A percentile compares a stretch with the other conserved stretches of the same genome.
These are phyloP conservation scores for Perilla frutescens DNA, from an alignment of 257 asterid species.

Conservation along the genomic window DNA sequence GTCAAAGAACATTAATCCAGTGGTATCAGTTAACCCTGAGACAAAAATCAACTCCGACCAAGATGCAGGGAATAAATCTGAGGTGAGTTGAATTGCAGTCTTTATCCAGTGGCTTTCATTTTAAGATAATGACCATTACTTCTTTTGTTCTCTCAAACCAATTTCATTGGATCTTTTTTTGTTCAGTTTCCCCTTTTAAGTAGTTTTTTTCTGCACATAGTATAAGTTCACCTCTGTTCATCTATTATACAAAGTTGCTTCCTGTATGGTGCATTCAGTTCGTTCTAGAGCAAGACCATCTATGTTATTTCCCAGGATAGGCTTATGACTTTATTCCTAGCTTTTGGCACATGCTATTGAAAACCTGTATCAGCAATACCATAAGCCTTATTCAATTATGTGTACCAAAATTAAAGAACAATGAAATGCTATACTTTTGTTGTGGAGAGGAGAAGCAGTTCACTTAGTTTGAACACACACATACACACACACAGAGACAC, in stretches of 20 bases:
- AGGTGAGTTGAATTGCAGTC: conserved; percentile 46
- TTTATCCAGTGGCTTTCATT: conserved; percentile 8
- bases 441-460: too few species aligned
- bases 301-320: background rate
- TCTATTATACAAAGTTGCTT: background rate
- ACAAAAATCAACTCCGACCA: conserved; percentile 17
- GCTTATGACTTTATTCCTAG: background rate
- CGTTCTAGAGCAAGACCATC: background rate
- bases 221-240: too few species aligned
- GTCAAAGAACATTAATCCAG: conserved; percentile 9
- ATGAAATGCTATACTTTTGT: too few species aligned
- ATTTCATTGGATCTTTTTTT: background rate
- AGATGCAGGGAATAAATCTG: conserved; percentile 35
- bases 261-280: background rate
- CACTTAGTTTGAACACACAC: too few species aligned
- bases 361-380: background rate
- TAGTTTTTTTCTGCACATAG: background rate
- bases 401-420: background rate
- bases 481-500: too few species aligned
- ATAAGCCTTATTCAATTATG: background rate
- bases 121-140: background rate
- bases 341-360: conserved; percentile 8
- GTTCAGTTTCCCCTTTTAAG: background rate
- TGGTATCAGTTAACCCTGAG: conserved; percentile 31
- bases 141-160: background rate